phyloP scores from a whole-genome alignment of 108 stramenopile species.

The Nitzschia putrida region DNA sequence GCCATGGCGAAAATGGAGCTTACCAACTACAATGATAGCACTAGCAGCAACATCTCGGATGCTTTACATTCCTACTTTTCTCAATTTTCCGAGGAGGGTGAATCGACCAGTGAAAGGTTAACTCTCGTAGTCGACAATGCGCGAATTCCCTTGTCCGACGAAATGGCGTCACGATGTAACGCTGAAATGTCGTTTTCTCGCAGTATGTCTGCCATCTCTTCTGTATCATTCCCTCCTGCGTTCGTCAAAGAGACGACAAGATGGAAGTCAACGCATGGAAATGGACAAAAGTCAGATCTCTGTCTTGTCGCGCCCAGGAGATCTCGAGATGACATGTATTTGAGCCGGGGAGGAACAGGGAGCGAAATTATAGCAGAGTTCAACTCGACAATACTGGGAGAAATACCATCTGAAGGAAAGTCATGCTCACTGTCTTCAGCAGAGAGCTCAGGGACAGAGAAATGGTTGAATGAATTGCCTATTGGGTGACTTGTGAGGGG shows the following conservation, averaged over 20 bases:
- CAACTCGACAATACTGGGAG: too few species aligned
- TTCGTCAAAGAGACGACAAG: not conserved
- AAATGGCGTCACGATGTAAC: not conserved
- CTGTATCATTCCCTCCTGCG: slow-evolving; percentile 9
- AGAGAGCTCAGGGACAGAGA: too few species aligned
- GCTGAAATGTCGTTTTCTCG: not conserved
- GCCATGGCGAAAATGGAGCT: not conserved
- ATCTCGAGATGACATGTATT: not conserved
- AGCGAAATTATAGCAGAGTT: too few species aligned
- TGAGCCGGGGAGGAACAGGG: too few species aligned
- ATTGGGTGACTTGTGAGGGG: too few species aligned
- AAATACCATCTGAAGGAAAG: too few species aligned
- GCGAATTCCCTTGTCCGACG: slow-evolving; percentile 10
- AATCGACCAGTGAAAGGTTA: not conserved
- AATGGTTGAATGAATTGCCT: too few species aligned
- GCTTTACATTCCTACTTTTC: slow-evolving; percentile 8
- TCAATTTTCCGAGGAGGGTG: not conserved
- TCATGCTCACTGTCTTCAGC: too few species aligned
- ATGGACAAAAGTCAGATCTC: not conserved
- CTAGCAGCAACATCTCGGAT: not conserved
- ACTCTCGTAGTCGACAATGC: slow-evolving; percentile 23
- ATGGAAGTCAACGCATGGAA: too few species aligned
- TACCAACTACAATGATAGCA: not conserved
- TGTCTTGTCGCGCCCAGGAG: not conserved
- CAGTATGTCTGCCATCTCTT: not conserved